Base-by-base conservation (phyloP, 2,329 filamentous ascomycete species). In the Exophiala mesophila region DNA sequence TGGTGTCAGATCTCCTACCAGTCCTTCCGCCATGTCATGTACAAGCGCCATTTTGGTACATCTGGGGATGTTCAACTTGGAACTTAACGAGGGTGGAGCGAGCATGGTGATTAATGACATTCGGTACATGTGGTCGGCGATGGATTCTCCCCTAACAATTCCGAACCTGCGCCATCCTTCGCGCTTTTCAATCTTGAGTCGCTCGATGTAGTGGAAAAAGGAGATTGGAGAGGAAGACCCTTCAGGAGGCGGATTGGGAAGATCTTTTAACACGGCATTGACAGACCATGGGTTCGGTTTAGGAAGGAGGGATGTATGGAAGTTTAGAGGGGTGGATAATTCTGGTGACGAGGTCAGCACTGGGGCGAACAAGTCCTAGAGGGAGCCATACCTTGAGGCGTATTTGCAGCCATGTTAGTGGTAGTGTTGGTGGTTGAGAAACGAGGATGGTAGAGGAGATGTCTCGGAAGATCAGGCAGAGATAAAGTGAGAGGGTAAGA, bases 41-140 rank as follows among this genome's bases (percentile, higher is more conserved):
- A 98, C 73, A 23, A 98, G 76, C 18, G 88, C 90, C 89, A 98
- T 96, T 68, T 87, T 87, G 57, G 88, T 90, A 72, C 92, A 98
- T 55, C 82, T 83, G 18, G 76, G 67, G 28, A 95, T 74, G 61
- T 97, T 84, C 58, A 97, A 73, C 28, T 76, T 77, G 1, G 78
- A 67, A 2, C 80, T 74, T 8, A 96, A 77, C 1, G 83, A 68
- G 0, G 85, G 74, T 2, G 92, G 90, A 2, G 88, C 88, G 53
- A 96, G 78, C 82, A 98, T 86, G 52, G 87, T 88, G 64, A 98
- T 88, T 55, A 98, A 78, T 36, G 89, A 88, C 92, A 98, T 98
- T 68, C 92, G 88, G 69, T 97, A 98, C 92, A 98, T 98, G 74
- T 98, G 92, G 69, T 98, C 92, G 40, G 87, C 78, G 60, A 98